Evolutionary conservation across 805 yeast genomes (phyloP), one percentile per base, ranked within the genome.

Genomic region (Starmera quercuum): DNA sequence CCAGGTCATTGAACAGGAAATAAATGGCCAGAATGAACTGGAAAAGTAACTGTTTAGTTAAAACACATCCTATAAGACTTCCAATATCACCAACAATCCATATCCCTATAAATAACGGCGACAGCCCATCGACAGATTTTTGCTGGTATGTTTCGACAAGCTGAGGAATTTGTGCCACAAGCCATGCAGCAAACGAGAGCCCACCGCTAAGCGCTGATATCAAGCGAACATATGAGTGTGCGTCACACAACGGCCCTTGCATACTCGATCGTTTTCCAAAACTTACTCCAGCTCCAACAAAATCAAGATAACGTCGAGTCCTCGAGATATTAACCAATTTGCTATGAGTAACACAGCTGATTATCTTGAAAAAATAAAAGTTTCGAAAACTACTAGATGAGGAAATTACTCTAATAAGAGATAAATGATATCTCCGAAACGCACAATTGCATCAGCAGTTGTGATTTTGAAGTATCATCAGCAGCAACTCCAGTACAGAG

Each of bases 41-140:
- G 57, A 87, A 88, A n/a, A 80, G 75, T 30, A 86, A 62, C 40
- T 88, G 96, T 6, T 72, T 53, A 0, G 95, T 86, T 30, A 86
- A 52, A 0, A 83, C 38, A 40, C 95, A 85, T 0, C 96, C 97
- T 0, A 70, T 30, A 20, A 79, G 55, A 29, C 75, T 69, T 6
- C 30, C 20, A 7, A 27, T 6, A 11, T 59, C 78, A 12, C 63
- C 64, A 22, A 54, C 31, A 13, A 59, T 37, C 63, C 63, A 59
- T 6, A 71, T 61, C 5, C 66, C 63, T 38, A 73, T 61, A 18
- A 73, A 58, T 12, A 66, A 44, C 6, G 77, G 74, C 2, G 76
- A 70, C 12, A 73, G 55, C 6, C 79, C 79, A n/a, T 70, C 74
- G 2, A 73, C 79, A 2, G 76, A 70, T 45, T 72, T 71, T 34